Conservation (phyloP, 1,284 basidiomycete genomes). For the Cryptococcus sp. region DNA sequence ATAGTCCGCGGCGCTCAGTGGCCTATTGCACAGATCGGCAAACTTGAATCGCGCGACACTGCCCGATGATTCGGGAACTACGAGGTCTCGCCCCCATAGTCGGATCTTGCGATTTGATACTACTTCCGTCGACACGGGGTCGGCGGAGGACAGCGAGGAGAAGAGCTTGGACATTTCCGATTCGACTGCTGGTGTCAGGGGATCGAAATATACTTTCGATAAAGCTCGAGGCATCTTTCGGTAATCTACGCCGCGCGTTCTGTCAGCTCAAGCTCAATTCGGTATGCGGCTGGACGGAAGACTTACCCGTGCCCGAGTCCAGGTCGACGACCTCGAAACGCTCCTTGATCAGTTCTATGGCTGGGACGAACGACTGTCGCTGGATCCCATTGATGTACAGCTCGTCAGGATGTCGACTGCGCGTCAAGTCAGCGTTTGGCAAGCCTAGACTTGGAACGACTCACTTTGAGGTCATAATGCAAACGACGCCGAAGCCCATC, state of each 20-base stretch:
- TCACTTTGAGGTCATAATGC: conserved; percentile 95
- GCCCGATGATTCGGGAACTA: conserved; percentile 75
- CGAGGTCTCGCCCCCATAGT: conserved; percentile 85
- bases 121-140: conserved; percentile 58
- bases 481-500: conserved; percentile 85
- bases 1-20: conserved; percentile 93
- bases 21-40: conserved; percentile 81
- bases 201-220: conserved; percentile 88
- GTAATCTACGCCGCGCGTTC: conserved; percentile 65
- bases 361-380: conserved; percentile 91
- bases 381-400: conserved; percentile 99
- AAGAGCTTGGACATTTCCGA: conserved; percentile 75
- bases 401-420: conserved; percentile 92
- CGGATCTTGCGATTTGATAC: conserved; percentile 67
- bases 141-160: conserved; percentile 61
- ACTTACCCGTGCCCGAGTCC: conserved; percentile 85
- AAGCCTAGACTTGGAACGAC: conserved; percentile 32
- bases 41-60: conserved; percentile 87
- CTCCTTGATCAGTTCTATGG: conserved; percentile 89
- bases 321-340: conserved; percentile 86
- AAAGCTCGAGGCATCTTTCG: conserved; percentile 85
- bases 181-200: conserved; percentile 66
- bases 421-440: not conserved
- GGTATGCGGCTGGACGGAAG: conserved; percentile 5
- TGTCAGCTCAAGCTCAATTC: conserved; percentile 3